phyloP scores from a whole-genome alignment of 805 yeast genomes.

The Brettanomyces naardenensis region DNA sequence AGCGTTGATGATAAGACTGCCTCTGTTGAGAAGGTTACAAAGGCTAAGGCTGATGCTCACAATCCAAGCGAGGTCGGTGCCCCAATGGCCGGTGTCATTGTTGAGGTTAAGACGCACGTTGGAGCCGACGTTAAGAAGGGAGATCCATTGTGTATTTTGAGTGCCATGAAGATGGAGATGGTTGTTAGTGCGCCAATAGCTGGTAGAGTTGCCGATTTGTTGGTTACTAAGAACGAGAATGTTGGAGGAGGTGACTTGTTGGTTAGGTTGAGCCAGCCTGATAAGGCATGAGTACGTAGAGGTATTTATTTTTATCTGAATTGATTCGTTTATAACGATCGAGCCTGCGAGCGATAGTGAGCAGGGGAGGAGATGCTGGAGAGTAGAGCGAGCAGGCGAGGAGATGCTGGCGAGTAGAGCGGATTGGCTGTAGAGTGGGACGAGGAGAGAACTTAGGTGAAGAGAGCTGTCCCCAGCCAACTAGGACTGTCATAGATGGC shows the following conservation, averaged over 20 bases:
- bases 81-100: constrained; percentile 98
- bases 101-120: constrained; percentile 85
- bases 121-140: constrained; percentile 93
- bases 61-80: constrained; percentile 93
- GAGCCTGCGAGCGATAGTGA: no score
- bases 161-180: constrained; percentile 99
- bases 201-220: constrained; percentile 74
- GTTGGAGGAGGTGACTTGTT: constrained; percentile 93
- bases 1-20: constrained; percentile 83
- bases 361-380: no score
- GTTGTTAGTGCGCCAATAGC: constrained; percentile 86
- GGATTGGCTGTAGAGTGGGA: no score
- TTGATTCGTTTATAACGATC: no score
- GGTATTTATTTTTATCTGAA: no score
- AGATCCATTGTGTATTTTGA: constrained; percentile 84
- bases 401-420: no score
- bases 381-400: no score
- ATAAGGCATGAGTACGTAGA: constrained; percentile 6
- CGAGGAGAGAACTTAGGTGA: no score
- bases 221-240: constrained; percentile 84
- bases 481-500: no score
- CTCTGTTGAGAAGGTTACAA: constrained; percentile 73
- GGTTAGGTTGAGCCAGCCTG: constrained; percentile 42
- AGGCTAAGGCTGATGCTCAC: constrained; percentile 85
- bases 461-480: no score